A percentile compares a stretch with the other conserved stretches of the same genome.
Evolutionary conservation across 768 basidiomycete species (phyloP).

Genomic region (Mycena indigotica): DNA sequence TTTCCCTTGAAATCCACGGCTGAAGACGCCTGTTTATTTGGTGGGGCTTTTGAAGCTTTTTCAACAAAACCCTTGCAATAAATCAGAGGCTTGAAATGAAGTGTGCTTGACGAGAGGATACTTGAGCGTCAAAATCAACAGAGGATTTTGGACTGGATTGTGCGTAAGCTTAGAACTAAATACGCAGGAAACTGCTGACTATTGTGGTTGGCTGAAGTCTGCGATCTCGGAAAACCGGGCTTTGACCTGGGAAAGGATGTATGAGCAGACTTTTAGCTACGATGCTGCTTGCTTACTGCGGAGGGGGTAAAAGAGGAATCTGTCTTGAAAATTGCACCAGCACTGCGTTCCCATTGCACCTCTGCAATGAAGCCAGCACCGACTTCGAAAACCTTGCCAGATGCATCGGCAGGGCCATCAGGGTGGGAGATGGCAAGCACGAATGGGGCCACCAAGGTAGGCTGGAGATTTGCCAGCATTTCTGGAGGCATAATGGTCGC

Average conservation of each 20-base stretch:
- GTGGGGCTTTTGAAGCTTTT: slow-evolving; percentile 50
- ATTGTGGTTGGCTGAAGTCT: slow-evolving; percentile 71
- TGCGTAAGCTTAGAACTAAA: slow-evolving; percentile 1
- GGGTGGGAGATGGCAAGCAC: slow-evolving; percentile 88
- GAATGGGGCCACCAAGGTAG: slow-evolving; percentile 90
- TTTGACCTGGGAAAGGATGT: slow-evolving; percentile 60
- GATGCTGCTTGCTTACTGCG: slow-evolving; percentile 54
- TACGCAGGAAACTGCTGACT: slow-evolving; percentile 52
- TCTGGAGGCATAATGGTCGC: slow-evolving; percentile 94
- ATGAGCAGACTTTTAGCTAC: background rate
- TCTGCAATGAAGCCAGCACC: slow-evolving; percentile 93
- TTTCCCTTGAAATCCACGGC: slow-evolving; percentile 83
- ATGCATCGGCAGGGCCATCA: slow-evolving; percentile 69
- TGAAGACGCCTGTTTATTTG: slow-evolving; percentile 70
- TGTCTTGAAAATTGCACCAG: slow-evolving; percentile 86
- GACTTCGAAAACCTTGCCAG: slow-evolving; percentile 85
- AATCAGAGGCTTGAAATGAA: no score
- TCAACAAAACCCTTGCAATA: slow-evolving; percentile 65
- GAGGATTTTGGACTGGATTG: slow-evolving; percentile 61
- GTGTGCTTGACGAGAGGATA: no score
- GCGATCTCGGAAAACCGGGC: slow-evolving; percentile 79
- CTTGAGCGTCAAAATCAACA: slow-evolving; percentile 62
- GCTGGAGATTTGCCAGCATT: slow-evolving; percentile 89
- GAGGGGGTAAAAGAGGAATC: slow-evolving; percentile 92
- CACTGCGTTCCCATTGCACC: slow-evolving; percentile 90